Percentiles rank a stretch among this genome's conserved stretches.
Evolutionary conservation across 1,284 basidiomycete genomes (phyloP).

Genomic region (Tilletia walkeri): DNA sequence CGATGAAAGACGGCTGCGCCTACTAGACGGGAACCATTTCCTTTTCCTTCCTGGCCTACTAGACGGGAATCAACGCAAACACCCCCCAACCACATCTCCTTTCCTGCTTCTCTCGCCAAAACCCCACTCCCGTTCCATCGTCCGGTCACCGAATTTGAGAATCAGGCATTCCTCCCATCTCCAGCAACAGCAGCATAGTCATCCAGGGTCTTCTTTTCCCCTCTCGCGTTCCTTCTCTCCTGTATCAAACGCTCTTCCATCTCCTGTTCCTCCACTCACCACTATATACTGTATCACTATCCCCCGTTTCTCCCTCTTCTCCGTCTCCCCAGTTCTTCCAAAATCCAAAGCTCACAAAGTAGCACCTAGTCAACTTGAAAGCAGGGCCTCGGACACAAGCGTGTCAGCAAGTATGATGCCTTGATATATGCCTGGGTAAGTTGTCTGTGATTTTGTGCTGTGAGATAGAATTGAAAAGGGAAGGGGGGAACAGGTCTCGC

Average conservation of each 20-base stretch:
- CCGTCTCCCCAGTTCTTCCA: not conserved
- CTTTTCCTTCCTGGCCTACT: not conserved
- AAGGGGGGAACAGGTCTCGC: not conserved
- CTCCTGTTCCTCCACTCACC: not conserved
- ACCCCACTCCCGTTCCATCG: not conserved
- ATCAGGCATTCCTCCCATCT: not conserved
- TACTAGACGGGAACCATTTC: no score
- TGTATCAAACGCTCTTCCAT: not conserved
- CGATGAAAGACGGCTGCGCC: no score
- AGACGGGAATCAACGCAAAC: not conserved
- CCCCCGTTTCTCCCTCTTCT: not conserved
- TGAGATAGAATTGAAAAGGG: not conserved
- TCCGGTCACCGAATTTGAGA: not conserved
- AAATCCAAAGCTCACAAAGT: not conserved
- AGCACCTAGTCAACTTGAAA: not conserved
- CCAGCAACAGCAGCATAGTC: not conserved
- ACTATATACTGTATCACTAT: not conserved
- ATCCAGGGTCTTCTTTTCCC: not conserved
- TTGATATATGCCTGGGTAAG: not conserved
- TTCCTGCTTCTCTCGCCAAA: constrained; percentile 3
- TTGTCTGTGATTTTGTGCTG: not conserved
- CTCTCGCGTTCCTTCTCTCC: not conserved
- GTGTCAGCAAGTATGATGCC: not conserved
- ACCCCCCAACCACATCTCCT: not conserved
- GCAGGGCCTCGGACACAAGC: not conserved